Evolutionary conservation across 2,329 filamentous ascomycete genomes (phyloP).

Genomic region (Monosporascus sp.): DNA sequence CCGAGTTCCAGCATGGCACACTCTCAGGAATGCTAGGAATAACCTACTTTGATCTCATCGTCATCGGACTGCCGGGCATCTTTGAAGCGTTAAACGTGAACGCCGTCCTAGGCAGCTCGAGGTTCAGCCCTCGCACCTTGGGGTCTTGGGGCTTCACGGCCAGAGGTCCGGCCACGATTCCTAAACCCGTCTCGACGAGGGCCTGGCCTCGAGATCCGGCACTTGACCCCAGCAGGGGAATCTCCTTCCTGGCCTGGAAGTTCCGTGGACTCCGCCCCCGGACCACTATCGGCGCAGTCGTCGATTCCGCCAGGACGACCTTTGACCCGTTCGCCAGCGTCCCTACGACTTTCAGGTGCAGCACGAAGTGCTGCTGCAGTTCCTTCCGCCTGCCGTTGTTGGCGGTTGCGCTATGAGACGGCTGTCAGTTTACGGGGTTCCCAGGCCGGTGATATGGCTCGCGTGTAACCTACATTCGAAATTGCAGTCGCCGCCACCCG

Average conservation of each 20-base stretch:
- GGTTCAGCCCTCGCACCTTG: conserved; percentile 45
- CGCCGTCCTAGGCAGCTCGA: conserved; percentile 50
- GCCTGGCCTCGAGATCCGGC: conserved; percentile 74
- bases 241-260: conserved; percentile 90
- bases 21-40: not conserved
- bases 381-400: conserved; percentile 95
- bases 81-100: conserved; percentile 56
- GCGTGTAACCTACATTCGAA: conserved; percentile 59
- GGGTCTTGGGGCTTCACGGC: conserved; percentile 49
- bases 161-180: conserved; percentile 53
- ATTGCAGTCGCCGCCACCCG: conserved; percentile 89
- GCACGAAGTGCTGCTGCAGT: conserved; percentile 90
- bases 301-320: conserved; percentile 74
- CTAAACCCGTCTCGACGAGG: conserved; percentile 56
- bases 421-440: conserved; percentile 1
- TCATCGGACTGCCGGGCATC: conserved; percentile 46
- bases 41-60: conserved; percentile 55
- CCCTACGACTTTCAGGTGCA: conserved; percentile 79
- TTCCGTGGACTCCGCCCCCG: conserved; percentile 89
- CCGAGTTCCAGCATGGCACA: not conserved
- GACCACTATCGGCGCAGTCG: conserved; percentile 88
- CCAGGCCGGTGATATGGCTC: not conserved
- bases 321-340: conserved; percentile 80
- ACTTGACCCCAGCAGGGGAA: conserved; percentile 74
- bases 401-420: conserved; percentile 65